A percentile compares a stretch with the other conserved stretches of the same genome.
Conservation (phyloP, 192 early-diverging fungal genomes). For the Pilaira anomala region DNA sequence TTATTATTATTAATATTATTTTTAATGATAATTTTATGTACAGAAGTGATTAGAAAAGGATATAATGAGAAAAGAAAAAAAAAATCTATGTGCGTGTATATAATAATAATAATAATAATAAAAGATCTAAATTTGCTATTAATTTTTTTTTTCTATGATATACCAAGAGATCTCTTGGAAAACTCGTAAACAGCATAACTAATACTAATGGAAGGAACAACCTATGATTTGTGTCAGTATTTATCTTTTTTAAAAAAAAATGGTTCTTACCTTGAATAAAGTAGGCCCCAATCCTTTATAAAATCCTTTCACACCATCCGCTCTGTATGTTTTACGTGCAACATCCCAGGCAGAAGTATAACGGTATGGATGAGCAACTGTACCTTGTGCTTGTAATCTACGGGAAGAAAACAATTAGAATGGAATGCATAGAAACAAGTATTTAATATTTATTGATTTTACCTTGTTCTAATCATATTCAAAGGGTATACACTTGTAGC, state of each 20-base stretch:
- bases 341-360: constrained; percentile 65
- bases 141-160: constrained; percentile 35
- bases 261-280: constrained; percentile 62
- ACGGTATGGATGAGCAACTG: constrained; percentile 62
- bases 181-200: constrained; percentile 71
- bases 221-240: constrained; percentile 29
- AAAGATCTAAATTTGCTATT: not conserved
- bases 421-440: not conserved
- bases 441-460: not conserved
- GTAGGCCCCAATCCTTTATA: constrained; percentile 73
- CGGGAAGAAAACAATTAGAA: not conserved
- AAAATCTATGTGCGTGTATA: not conserved
- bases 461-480: constrained; percentile 67
- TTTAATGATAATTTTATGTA: not conserved
- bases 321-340: constrained; percentile 54
- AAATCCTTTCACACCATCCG: constrained; percentile 64
- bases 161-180: constrained; percentile 44
- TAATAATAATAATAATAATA: not conserved
- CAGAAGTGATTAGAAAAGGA: not conserved
- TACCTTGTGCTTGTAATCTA: constrained; percentile 80
- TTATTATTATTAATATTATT: constrained; percentile 2
- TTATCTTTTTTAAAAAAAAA: not conserved
- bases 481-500: constrained; percentile 71
- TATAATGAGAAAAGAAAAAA: not conserved
- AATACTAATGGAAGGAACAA: constrained; percentile 70